phyloP scores from a whole-genome alignment of 768 basidiomycete genomes.

The Udeniomyces megalosporus region DNA sequence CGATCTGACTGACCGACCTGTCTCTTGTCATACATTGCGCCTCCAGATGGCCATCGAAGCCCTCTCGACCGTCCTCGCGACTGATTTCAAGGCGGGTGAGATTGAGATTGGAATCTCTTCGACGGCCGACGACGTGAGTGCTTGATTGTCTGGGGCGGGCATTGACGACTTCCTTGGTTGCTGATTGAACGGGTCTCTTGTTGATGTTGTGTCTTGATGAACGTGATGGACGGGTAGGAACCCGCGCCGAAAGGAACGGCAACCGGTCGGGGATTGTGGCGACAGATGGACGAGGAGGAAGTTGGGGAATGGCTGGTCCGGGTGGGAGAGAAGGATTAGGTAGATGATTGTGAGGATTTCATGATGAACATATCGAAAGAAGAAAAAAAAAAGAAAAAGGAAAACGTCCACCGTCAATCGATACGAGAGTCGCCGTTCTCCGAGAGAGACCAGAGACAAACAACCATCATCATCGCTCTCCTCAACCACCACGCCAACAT shows the following conservation, averaged over 20 bases:
- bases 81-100: constrained; percentile 88
- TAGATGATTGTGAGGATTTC: no score
- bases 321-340: constrained; percentile 33
- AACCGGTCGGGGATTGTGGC: constrained; percentile 25
- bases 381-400: background rate
- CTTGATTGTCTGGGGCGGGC: background rate
- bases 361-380: background rate
- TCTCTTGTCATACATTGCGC: background rate
- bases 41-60: constrained; percentile 77
- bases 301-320: constrained; percentile 30
- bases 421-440: no score
- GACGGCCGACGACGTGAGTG: constrained; percentile 20
- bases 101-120: constrained; percentile 93
- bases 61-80: constrained; percentile 83
- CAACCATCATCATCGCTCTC: no score
- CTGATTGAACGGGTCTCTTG: no score
- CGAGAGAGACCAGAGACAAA: no score
- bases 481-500: no score
- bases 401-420: background rate
- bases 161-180: background rate
- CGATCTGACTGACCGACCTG: background rate
- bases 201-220: no score
- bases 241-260: constrained; percentile 5
- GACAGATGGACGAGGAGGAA: constrained; percentile 32
- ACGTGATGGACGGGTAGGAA: background rate